Conservation (phyloP, 371 early-diverging fungal species). For the Funneliformis caledonium region DNA sequence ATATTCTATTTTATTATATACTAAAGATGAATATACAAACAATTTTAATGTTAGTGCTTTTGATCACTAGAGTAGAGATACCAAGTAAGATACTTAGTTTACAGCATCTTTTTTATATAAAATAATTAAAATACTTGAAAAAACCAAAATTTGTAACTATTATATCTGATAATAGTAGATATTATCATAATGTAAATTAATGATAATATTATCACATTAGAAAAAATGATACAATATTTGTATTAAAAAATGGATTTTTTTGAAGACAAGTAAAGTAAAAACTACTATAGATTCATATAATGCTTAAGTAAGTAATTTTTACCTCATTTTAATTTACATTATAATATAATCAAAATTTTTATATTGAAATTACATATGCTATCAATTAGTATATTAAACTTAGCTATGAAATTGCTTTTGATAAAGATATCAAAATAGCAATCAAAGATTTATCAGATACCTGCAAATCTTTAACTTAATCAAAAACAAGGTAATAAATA, state of each 20-base stretch:
- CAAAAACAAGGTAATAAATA: neutral
- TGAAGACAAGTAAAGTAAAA: neutral
- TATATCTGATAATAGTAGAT: neutral
- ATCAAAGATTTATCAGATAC: neutral
- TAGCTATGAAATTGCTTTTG: neutral
- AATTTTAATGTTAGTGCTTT: neutral
- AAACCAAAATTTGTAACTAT: neutral
- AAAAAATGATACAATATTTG: neutral
- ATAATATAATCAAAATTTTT: neutral
- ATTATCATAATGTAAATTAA: neutral
- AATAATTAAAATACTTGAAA: neutral
- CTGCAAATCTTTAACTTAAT: neutral
- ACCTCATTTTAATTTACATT: neutral
- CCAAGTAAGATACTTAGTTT: constrained; percentile 1
- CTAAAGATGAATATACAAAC: neutral
- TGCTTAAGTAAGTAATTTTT: neutral
- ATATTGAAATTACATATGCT: neutral
- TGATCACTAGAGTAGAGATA: neutral
- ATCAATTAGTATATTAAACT: neutral
- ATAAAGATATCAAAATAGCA: neutral
- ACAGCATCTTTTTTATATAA: neutral
- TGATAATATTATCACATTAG: neutral
- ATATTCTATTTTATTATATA: neutral
- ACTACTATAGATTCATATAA: neutral
- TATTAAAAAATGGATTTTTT: neutral